phyloP scores from a whole-genome alignment of 495 filamentous ascomycete species.

The Neurospora intermedia region DNA sequence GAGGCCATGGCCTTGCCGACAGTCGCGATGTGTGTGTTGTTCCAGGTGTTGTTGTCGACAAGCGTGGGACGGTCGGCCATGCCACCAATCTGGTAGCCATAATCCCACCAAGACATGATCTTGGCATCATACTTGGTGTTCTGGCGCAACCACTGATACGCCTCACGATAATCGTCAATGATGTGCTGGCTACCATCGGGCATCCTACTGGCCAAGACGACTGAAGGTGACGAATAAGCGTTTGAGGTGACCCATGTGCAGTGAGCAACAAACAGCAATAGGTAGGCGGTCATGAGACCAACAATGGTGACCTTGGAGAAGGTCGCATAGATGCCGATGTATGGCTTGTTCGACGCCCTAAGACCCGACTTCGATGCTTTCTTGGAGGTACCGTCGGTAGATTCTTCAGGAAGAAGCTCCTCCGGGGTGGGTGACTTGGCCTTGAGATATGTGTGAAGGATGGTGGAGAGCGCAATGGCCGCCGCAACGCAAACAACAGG shows the following conservation, averaged over 20 bases:
- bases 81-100: slow-evolving; percentile 98
- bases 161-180: slow-evolving; percentile 98
- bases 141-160: slow-evolving; percentile 98
- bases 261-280: slow-evolving; percentile 89
- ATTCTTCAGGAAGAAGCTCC: slow-evolving; percentile 40
- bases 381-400: slow-evolving; percentile 31
- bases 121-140: slow-evolving; percentile 92
- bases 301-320: slow-evolving; percentile 69
- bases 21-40: slow-evolving; percentile 99
- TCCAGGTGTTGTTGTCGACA: slow-evolving; percentile 99
- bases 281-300: slow-evolving; percentile 61
- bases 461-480: slow-evolving; percentile 77
- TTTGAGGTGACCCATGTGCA: slow-evolving; percentile 99
- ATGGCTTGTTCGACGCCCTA: slow-evolving; percentile 57
- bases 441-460: slow-evolving; percentile 78
- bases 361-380: slow-evolving; percentile 46
- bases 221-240: slow-evolving; percentile 95
- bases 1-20: slow-evolving; percentile 99
- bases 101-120: slow-evolving; percentile 99
- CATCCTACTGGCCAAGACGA: slow-evolving; percentile 83
- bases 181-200: slow-evolving; percentile 96
- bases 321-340: slow-evolving; percentile 73
- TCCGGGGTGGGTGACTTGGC: slow-evolving; percentile 42
- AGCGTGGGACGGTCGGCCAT: slow-evolving; percentile 98
- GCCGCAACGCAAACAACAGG: slow-evolving; percentile 94